Evolutionary conservation across 441 rosid species (phyloP), one percentile per base, ranked within the genome.

Genomic region (Dalechampia spathulata): DNA sequence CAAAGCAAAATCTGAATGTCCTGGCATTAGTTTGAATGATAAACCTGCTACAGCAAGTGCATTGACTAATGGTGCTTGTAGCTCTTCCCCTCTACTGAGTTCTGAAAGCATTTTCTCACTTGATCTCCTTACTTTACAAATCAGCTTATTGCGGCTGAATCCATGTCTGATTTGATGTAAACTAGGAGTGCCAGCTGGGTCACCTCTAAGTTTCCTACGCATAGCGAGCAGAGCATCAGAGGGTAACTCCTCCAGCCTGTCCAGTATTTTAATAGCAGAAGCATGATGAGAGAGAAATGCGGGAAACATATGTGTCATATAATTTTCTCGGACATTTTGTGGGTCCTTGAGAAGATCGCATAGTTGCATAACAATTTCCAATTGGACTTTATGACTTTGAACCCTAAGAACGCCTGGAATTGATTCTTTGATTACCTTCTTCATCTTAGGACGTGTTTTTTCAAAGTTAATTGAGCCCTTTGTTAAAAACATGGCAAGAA

Each of bases 1-100:
- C 26, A 49, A 45, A 25, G 61, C 37, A 12, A 58, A 63, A 63
- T 62, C 58, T 60, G 71, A 65, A 57, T 54, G 65, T 44, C 79
- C 79, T 6, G 60, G 70, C 45, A 63, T 63, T 48, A 83, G 58
- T 68, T 69, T 79, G 61, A 67, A 61, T 56, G 89, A 81, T 64
- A 89, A 79, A 44, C 72, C 77, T 25, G 83, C 92, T 55, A 83
- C 55, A 19, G 77, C 77, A 75, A 92, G 71, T 34, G 96, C 87
- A 72, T 83, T 86, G 55, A 83, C 84, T 66, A 92, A 74, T 19
- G 75, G 84, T 67, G 76, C 77, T 51, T 25, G 88, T 11, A 84
- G 66, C 65, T 65, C 75, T 19, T 69, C 76, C 44, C 56, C 64
- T 55, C 54, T 40, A 59, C 64, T 66, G 68, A 73, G 77, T 59